These are phyloP conservation scores for Tuber melanosporum DNA, from an alignment of 495 filamentous ascomycete species.

Conservation along the genomic window DNA sequence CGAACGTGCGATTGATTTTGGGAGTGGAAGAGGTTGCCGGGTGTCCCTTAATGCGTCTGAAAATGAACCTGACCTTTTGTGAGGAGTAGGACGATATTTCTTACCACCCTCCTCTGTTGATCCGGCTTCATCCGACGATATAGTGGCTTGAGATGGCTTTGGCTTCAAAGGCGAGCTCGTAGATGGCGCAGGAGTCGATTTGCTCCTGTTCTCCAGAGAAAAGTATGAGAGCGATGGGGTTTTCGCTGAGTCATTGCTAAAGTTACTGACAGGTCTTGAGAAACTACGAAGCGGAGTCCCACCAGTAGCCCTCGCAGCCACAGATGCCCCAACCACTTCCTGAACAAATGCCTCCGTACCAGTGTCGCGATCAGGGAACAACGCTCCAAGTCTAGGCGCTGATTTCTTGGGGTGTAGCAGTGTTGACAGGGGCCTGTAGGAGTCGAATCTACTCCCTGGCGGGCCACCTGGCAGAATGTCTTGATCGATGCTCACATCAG, in stretches of 20 bases:
- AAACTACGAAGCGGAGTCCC: constrained; percentile 17
- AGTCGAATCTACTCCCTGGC: constrained; percentile 32
- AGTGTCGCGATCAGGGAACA: constrained; percentile 31
- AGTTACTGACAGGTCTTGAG: constrained; percentile 21
- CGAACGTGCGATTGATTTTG: constrained; percentile 41
- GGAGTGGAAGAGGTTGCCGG: constrained; percentile 44
- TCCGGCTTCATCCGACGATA: constrained; percentile 15
- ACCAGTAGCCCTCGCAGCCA: constrained; percentile 10
- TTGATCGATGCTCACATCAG: constrained; percentile 52
- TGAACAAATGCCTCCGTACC: constrained; percentile 37
- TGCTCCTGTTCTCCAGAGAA: constrained; percentile 19
- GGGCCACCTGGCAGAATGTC: constrained; percentile 68
- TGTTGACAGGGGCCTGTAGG: constrained; percentile 26
- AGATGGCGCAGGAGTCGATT: constrained; percentile 36
- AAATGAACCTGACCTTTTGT: constrained; percentile 70
- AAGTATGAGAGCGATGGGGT: constrained; percentile 30
- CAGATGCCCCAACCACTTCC: constrained; percentile 29
- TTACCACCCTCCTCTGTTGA: constrained; percentile 6
- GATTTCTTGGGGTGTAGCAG: constrained; percentile 32
- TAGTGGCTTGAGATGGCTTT: constrained; percentile 21
- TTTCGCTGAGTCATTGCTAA: constrained; percentile 16
- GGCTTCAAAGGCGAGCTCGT: constrained; percentile 25
- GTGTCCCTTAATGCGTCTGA: constrained; percentile 81
- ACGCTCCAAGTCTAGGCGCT: constrained; percentile 36
- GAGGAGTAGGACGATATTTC: constrained; percentile 42